Base-by-base conservation (phyloP, 2,329 filamentous ascomycete species). In the Neophaeococcomyces aloes region DNA sequence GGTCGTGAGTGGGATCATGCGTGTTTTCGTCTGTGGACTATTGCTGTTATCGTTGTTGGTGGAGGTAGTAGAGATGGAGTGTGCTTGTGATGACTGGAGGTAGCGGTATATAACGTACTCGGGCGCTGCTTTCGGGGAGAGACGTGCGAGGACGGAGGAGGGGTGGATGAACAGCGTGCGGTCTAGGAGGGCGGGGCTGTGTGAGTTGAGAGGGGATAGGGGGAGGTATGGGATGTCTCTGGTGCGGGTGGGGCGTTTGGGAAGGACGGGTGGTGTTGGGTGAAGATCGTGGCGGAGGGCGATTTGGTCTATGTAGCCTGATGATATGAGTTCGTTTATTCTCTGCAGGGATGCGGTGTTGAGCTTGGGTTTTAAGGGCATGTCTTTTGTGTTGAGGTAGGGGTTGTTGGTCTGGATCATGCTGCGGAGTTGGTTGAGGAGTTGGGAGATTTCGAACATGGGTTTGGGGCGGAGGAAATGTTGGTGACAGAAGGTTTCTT, bases 141-240 rank as follows among this genome's bases (percentile, higher is more conserved):
- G 60, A 61, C 83, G 73, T 30, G 89, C 78, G 7, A 98, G 74
- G 2, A 86, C 72, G 1, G 87, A 94, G 0, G 82, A 77, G 0
- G 91, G 87, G 60, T 96, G 91, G 34, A 96, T 76, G 59, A 84
- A 96, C 2, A 95, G 86, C 25, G 81, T 79, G 44, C 74, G 73
- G 42, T 84, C 78, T 1, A 62, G 59, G 15, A 69, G 57, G 33
- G 48, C 86, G 1, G 46, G 38, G n/a, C 43, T 14, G 13, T 15
- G 7, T 19, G 44, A 45, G 29, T 46, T 45, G 11, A 53, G 29
- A 69, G 86, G 80, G 53, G 88, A 78, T 3, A 98, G 78, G 0
- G 91, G 87, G 5, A 94, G 63, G 59, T 96, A 98, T 0, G 89
- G 84, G 2, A 96, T 84, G 54, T 96, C 87, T 51, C 91, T 93